Evolutionary conservation across 2,329 filamentous ascomycete genomes (phyloP).

Genomic region (Karstenula rhodostoma): DNA sequence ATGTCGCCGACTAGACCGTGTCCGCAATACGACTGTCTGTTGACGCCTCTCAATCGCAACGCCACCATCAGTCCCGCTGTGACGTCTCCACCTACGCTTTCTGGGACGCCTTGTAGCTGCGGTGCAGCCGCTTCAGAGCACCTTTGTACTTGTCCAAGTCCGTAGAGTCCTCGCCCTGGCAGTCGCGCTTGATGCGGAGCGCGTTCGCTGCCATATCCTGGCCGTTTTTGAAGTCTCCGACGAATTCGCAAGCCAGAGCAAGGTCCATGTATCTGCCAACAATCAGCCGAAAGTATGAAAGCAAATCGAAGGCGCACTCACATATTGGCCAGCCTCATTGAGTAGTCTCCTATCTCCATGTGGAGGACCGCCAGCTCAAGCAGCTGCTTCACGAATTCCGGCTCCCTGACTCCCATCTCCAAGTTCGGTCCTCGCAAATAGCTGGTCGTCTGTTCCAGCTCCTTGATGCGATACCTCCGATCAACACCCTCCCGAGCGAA

Average conservation of each 20-base stretch:
- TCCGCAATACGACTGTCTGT: not conserved
- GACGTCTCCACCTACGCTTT: not conserved
- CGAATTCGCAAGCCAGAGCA: slow-evolving; percentile 39
- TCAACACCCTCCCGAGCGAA: slow-evolving; percentile 40
- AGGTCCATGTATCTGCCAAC: slow-evolving; percentile 40
- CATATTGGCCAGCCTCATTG: slow-evolving; percentile 34
- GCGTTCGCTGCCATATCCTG: slow-evolving; percentile 33
- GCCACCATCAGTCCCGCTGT: not conserved
- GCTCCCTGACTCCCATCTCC: slow-evolving; percentile 21
- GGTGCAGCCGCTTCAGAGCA: slow-evolving; percentile 32
- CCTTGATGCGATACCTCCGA: slow-evolving; percentile 41
- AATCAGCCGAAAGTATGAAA: slow-evolving; percentile 16
- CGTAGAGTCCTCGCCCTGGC: slow-evolving; percentile 38
- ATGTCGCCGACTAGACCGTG: not conserved
- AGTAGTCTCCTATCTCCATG: slow-evolving; percentile 35
- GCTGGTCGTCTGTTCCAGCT: slow-evolving; percentile 43
- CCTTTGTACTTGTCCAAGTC: slow-evolving; percentile 33
- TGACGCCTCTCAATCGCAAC: not conserved
- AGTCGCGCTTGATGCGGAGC: slow-evolving; percentile 36
- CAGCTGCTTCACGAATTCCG: slow-evolving; percentile 30
- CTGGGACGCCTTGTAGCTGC: slow-evolving; percentile 18
- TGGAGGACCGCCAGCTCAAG: slow-evolving; percentile 40
- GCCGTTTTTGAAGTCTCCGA: slow-evolving; percentile 32
- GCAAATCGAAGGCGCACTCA: slow-evolving; percentile 25
- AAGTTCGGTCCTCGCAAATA: slow-evolving; percentile 26